Percentiles rank a stretch among this genome's conserved stretches.
These are phyloP conservation scores for Ogataea neopini DNA, from an alignment of 805 yeast species.

Conservation along the genomic window DNA sequence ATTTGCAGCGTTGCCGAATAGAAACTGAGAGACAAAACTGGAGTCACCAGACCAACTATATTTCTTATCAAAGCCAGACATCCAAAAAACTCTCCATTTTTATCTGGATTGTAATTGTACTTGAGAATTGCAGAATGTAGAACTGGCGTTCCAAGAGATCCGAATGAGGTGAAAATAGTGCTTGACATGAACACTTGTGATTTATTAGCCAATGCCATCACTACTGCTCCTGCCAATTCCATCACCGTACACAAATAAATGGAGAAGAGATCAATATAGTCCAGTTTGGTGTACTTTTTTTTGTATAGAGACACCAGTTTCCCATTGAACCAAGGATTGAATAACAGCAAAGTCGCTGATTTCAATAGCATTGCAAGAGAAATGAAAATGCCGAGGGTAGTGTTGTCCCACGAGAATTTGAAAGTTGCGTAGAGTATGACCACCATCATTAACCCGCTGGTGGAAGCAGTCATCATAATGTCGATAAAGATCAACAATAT, in stretches of 20 bases:
- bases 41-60: conserved; percentile 46
- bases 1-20: conserved; percentile 46
- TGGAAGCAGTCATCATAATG: conserved; percentile 40
- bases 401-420: conserved; percentile 54
- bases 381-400: conserved; percentile 55
- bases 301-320: conserved; percentile 38
- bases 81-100: conserved; percentile 73
- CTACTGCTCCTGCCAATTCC: conserved; percentile 41
- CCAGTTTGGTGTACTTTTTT: conserved; percentile 46
- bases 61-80: conserved; percentile 63
- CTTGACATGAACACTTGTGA: conserved; percentile 35
- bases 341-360: conserved; percentile 47
- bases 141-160: conserved; percentile 56
- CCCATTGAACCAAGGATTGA: conserved; percentile 51
- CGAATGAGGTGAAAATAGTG: conserved; percentile 45
- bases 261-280: conserved; percentile 37
- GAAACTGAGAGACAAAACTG: conserved; percentile 47
- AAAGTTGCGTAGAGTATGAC: conserved; percentile 54
- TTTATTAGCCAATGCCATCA: conserved; percentile 36
- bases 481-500: conserved; percentile 52
- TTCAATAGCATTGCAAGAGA: conserved; percentile 52
- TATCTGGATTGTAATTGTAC: conserved; percentile 52
- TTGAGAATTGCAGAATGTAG: conserved; percentile 61
- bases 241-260: conserved; percentile 36
- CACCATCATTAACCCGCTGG: conserved; percentile 43